Conservation (phyloP, 176 grass and related monocot genomes). For the Cenchrus purpureus region DNA sequence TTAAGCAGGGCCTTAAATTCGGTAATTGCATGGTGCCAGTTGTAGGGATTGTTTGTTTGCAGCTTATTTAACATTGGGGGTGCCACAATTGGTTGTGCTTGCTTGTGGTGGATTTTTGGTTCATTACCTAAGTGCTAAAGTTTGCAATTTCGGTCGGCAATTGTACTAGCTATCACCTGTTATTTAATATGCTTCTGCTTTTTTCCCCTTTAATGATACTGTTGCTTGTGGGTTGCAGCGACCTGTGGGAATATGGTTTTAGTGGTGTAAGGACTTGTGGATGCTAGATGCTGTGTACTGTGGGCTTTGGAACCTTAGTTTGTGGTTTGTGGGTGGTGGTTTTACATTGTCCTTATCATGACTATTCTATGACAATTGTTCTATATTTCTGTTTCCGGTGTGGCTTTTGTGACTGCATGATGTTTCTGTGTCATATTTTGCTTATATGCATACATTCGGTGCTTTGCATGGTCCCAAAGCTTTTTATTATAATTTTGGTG, state of each 20-base stretch:
- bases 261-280: not conserved
- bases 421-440: not conserved
- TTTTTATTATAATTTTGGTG: constrained; percentile 13
- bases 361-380: not conserved
- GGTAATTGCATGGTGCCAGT: not conserved
- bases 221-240: not conserved
- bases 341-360: not conserved
- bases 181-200: not conserved
- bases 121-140: not conserved
- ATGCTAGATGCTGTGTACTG: not conserved
- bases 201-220: not conserved
- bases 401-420: not conserved
- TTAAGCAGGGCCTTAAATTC: constrained; percentile 2
- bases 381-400: not conserved
- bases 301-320: not conserved
- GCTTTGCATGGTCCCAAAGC: not conserved
- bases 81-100: not conserved
- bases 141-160: not conserved
- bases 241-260: not conserved
- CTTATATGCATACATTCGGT: not conserved
- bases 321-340: not conserved
- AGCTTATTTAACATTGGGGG: not conserved
- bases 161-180: not conserved
- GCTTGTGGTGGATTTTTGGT: not conserved
- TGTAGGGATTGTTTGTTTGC: not conserved